These are phyloP conservation scores for Cardiospermum halicacabum DNA, from an alignment of 345 rosid genomes.

Conservation along the genomic window DNA sequence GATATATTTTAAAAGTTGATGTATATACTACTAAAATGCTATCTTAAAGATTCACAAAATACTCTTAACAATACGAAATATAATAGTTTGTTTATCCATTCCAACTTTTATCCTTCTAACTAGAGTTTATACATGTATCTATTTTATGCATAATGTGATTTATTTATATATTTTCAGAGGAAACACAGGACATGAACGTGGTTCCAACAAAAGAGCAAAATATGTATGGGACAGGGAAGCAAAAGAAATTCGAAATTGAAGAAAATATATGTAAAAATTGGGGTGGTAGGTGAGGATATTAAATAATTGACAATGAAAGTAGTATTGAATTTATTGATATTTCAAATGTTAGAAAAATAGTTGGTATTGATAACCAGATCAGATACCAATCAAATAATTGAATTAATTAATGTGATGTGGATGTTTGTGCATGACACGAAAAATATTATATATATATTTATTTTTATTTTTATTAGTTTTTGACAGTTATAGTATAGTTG, in stretches of 20 bases:
- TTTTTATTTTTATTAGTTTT: too few species aligned
- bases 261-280: neutral
- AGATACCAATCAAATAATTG: neutral
- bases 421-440: slow-evolving; percentile 23
- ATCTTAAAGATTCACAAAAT: too few species aligned
- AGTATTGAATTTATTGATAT: neutral
- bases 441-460: neutral
- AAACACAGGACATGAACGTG: slow-evolving; percentile 39
- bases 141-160: too few species aligned
- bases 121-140: too few species aligned
- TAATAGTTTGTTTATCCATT: too few species aligned
- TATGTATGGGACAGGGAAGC: slow-evolving; percentile 4
- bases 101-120: too few species aligned
- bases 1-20: too few species aligned
- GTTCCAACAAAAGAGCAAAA: slow-evolving; percentile 24
- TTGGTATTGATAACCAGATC: neutral
- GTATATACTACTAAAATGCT: too few species aligned
- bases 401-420: slow-evolving; percentile 14
- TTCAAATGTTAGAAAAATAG: neutral
- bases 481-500: slow-evolving; percentile 23
- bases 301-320: neutral
- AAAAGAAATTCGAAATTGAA: neutral
- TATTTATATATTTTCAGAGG: too few species aligned
- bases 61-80: too few species aligned
- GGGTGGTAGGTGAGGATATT: neutral